Base-by-base conservation (phyloP, 169 alveolate species). In the Theileria annulata region DNA sequence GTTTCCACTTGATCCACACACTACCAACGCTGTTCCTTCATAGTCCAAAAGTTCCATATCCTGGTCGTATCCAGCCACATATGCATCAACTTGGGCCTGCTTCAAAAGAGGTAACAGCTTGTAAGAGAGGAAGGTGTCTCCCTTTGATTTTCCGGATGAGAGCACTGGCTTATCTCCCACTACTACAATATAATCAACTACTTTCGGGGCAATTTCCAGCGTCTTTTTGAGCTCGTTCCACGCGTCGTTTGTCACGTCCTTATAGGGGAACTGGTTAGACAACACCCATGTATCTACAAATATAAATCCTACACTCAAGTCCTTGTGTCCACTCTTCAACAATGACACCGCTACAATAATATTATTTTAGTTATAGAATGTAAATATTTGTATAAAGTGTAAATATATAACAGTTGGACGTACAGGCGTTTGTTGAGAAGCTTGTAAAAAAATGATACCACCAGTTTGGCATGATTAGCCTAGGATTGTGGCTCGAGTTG, bases 391-490 rank as follows among this genome's bases (percentile, higher is more conserved):
- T 23, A 8, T 21, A 6, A 1, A 37, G 77, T 6, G 0, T 64
- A 21, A 0, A 21, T 59, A 5, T 21, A 27, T 54, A 63, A 48
- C 9, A n/a, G 33, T 9, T 75, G 71, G 91, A 80, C 88, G 23
- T 75, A 82, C 89, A 68, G 4, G 89, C 96, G 28, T 95, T 88
- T 17, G 87, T 81, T 35, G 96, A 84, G 70, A 93, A 93, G 85
- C 86, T 95, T 42, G 93, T 88, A 15, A 88, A 82, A 81, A 90
- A 92, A 77, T 95, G 97, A 73, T 93, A 95, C 97, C 97, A 95
- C 90, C 94, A 95, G 85, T 95, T 95, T 63, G 98, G 98, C 82
- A 94, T 87, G 23, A 93, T 94, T 95, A 96, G 92, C 69, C 94
- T 89, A 8, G 98, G 98, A 17, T 68, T 74, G 3, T 80, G 76